Conservation (phyloP, 306 rosid species). For the Dalbergia cultrata region DNA sequence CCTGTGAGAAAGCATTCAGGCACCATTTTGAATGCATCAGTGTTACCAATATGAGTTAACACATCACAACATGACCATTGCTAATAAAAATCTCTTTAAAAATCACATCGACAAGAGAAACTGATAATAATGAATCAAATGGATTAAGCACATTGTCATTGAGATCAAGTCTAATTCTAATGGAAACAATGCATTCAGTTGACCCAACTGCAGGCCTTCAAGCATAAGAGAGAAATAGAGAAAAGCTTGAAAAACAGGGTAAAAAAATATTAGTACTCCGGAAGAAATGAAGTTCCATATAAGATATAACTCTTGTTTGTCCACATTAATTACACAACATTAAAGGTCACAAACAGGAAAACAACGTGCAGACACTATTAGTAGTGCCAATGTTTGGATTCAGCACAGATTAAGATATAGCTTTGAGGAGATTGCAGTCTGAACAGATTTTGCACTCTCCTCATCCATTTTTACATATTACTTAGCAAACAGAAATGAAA, state of each 20-base stretch:
- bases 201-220: neutral
- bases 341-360: slow-evolving; percentile 26
- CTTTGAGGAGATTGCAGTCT: neutral
- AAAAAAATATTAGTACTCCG: neutral
- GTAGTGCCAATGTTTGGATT: slow-evolving; percentile 14
- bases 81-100: neutral
- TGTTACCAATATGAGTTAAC: neutral
- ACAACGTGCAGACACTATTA: neutral
- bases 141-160: neutral
- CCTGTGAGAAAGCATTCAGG: neutral
- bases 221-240: neutral
- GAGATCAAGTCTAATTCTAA: neutral
- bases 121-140: neutral
- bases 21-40: neutral
- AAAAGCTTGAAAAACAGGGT: neutral
- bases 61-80: slow-evolving; percentile 15
- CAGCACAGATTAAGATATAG: slow-evolving; percentile 4
- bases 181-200: slow-evolving; percentile 5
- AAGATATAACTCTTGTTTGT: slow-evolving; percentile 7
- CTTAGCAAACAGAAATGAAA: slow-evolving; percentile 25
- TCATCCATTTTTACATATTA: slow-evolving; percentile 12
- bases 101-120: slow-evolving; percentile 1
- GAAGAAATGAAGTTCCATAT: slow-evolving; percentile 5
- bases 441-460: slow-evolving; percentile 21
- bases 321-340: neutral